phyloP scores from a whole-genome alignment of 1,284 basidiomycete species.

The Microbotryum lychnidis-dioicae region DNA sequence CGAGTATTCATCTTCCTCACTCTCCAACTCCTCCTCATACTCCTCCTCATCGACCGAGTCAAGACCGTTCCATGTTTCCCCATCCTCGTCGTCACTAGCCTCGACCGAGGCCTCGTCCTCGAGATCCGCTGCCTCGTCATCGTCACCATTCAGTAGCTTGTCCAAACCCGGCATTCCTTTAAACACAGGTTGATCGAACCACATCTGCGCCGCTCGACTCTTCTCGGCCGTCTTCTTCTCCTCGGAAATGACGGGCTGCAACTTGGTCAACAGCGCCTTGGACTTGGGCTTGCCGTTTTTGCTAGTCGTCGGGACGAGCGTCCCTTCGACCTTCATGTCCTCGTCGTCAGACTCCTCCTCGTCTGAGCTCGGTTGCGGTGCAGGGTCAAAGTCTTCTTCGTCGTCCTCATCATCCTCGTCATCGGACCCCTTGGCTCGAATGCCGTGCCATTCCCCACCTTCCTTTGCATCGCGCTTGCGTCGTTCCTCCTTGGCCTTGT shows the following conservation, averaged over 20 bases:
- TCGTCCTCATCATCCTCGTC: conserved; percentile 41
- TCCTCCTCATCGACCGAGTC: conserved; percentile 35
- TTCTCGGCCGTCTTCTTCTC: conserved; percentile 38
- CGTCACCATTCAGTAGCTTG: conserved; percentile 44
- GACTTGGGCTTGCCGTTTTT: conserved; percentile 26
- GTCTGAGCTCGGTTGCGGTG: conserved; percentile 24
- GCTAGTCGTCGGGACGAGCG: conserved; percentile 37
- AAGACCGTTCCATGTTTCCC: conserved; percentile 32
- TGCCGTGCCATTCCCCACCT: conserved; percentile 63
- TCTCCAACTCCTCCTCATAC: neutral
- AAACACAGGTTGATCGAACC: conserved; percentile 96
- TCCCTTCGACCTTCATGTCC: conserved; percentile 48
- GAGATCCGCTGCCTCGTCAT: conserved; percentile 33
- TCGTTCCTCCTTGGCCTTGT: conserved; percentile 74
- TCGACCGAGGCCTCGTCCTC: conserved; percentile 36
- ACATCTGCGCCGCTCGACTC: conserved; percentile 56
- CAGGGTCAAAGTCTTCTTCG: conserved; percentile 39
- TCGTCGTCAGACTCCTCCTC: conserved; percentile 47
- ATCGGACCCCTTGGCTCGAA: conserved; percentile 41
- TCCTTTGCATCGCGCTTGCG: conserved; percentile 58
- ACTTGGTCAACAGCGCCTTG: conserved; percentile 26
- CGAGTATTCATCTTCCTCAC: conserved; percentile 42
- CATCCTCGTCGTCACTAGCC: conserved; percentile 40
- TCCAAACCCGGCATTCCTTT: conserved; percentile 55
- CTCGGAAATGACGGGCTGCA: conserved; percentile 19